These are phyloP conservation scores for Canavalia ensiformis DNA, from an alignment of 306 rosid genomes.

Conservation along the genomic window DNA sequence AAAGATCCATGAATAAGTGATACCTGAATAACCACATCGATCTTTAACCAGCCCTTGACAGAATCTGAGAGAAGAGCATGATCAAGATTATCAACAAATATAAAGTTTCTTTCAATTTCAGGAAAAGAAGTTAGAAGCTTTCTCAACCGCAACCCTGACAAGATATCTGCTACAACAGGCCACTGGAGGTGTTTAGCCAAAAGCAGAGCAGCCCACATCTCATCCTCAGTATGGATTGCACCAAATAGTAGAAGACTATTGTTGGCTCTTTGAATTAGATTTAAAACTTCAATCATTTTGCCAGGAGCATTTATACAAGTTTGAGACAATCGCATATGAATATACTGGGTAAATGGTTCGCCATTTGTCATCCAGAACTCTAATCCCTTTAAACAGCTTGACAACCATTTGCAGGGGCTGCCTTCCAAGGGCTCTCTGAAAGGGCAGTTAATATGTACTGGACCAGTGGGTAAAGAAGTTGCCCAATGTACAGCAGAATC, in stretches of 20 bases:
- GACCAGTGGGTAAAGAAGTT: conserved; percentile 83
- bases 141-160: conserved; percentile 92
- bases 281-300: conserved; percentile 67
- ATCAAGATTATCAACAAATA: conserved; percentile 92
- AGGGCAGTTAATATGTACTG: conserved; percentile 93
- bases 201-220: conserved; percentile 93
- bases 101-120: conserved; percentile 64
- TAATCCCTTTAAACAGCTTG: conserved; percentile 79
- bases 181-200: conserved; percentile 88
- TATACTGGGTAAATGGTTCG: conserved; percentile 89
- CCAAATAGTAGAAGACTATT: conserved; percentile 82
- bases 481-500: conserved; percentile 93
- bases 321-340: conserved; percentile 58
- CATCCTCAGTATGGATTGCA: conserved; percentile 85
- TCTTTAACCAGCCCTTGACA: conserved; percentile 65
- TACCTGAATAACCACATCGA: conserved; percentile 93
- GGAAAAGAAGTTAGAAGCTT: conserved; percentile 71
- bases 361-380: conserved; percentile 76
- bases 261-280: conserved; percentile 60
- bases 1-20: conserved; percentile 27
- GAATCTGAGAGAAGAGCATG: conserved; percentile 82
- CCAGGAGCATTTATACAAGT: conserved; percentile 50
- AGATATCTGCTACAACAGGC: conserved; percentile 93
- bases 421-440: conserved; percentile 92
- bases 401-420: conserved; percentile 73